A percentile compares a stretch with the other conserved stretches of the same genome.
Evolutionary conservation across 148 eudicot genomes (phyloP).

Genomic region (Camellia sinensis): DNA sequence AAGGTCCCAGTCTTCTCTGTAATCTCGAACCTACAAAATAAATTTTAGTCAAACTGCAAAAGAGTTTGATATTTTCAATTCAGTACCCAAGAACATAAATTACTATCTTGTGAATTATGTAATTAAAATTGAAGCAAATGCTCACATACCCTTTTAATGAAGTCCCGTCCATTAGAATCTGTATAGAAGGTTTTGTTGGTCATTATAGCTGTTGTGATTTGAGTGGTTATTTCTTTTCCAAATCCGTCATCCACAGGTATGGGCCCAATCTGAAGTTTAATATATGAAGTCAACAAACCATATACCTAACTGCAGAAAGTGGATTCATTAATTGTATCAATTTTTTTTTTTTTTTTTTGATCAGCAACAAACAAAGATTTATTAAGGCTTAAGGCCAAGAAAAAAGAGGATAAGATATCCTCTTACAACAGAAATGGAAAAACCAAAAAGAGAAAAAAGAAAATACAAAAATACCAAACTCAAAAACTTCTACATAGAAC

Average conservation of each 20-base stretch:
- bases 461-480: too few species aligned
- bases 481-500: too few species aligned
- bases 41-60: slow-evolving; percentile 12
- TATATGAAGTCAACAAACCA: slow-evolving; percentile 19
- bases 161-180: slow-evolving; percentile 80
- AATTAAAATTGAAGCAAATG: neutral
- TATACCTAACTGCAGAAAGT: slow-evolving; percentile 1
- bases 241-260: slow-evolving; percentile 65
- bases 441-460: too few species aligned
- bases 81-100: slow-evolving; percentile 3
- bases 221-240: slow-evolving; percentile 66
- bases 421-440: too few species aligned
- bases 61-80: neutral
- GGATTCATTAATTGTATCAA: neutral
- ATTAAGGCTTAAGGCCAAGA: too few species aligned
- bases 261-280: slow-evolving; percentile 60
- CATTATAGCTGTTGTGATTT: slow-evolving; percentile 49
- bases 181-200: slow-evolving; percentile 68
- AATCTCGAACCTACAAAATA: slow-evolving; percentile 56
- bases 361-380: too few species aligned
- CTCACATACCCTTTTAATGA: slow-evolving; percentile 59
- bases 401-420: too few species aligned
- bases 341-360: too few species aligned
- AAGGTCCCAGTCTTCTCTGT: slow-evolving; percentile 71
- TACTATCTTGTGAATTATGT: neutral